Base-by-base conservation (phyloP, 208 protist species). In the Phytomonas francai region DNA sequence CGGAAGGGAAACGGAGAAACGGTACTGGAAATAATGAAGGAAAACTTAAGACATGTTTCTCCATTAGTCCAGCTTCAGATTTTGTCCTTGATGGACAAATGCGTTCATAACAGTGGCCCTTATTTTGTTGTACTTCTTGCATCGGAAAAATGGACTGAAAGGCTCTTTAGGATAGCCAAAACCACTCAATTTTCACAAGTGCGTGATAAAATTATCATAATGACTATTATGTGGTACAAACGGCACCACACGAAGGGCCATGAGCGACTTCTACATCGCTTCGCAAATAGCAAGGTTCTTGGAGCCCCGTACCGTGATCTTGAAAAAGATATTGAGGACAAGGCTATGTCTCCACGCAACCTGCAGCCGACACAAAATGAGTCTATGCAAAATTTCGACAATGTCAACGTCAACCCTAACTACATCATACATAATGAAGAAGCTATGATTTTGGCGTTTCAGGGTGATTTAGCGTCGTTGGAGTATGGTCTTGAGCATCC, bases 401-500 rank as follows among this genome's bases (percentile, higher is more conserved):
- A 72, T 28, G 56, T 65, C 7, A 61, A 72, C 12, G 70, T 68
- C 16, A 83, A 84, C 67, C 85, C 75, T 30, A 88, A 87, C 70
- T 78, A 91, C 11, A 72, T 80, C 25, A 71, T 93, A 25, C 79
- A 84, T 62, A 79, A 83, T 25, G 75, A 83, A 61, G 88, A 96
- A 25, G 83, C 88, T 7, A 59, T 96, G 28, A 59, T 96, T 54
- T 73, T 94, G 63, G 65, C 91, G 70, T 84, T 75, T 61, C 91
- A 96, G 74, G 86, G 88, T 19, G 91, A 96, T 69, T 71, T 96
- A 30, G 86, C 83, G 19, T 93, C 87, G 2, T 81, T 96, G 11
- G 91, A 96, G 78, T 96, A 96, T 68, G 76, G 81, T 11, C 77
- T 96, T 45, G 84, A 94, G 71, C 81, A 93, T 67, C 91, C 91